phyloP scores from a whole-genome alignment of 768 basidiomycete species.

The Cystofilobasidium bisporidii region DNA sequence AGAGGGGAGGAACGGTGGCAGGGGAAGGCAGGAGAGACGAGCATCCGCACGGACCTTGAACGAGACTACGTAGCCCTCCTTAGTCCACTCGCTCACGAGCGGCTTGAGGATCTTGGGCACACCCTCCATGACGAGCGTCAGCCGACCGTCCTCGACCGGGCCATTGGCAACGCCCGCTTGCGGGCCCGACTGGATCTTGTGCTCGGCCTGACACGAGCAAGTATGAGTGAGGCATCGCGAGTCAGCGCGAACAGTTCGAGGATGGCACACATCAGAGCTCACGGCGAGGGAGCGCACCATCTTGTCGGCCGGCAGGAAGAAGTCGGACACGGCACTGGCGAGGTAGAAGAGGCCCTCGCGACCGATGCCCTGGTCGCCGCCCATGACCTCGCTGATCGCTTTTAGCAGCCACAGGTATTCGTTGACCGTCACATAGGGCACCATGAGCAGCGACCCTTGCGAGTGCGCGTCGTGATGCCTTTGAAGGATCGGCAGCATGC shows the following conservation, averaged over 20 bases:
- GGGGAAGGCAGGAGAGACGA: no score
- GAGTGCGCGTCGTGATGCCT: conserved; percentile 71
- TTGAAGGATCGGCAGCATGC: conserved; percentile 61
- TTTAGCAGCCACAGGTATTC: conserved; percentile 90
- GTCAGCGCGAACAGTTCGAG: no score
- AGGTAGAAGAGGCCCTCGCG: conserved; percentile 83
- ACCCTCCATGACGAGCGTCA: conserved; percentile 96
- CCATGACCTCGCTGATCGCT: conserved; percentile 67
- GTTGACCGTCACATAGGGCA: conserved; percentile 88
- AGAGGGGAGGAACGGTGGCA: no score
- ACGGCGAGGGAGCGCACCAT: conserved; percentile 54
- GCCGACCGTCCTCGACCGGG: conserved; percentile 28
- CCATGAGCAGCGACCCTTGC: conserved; percentile 63
- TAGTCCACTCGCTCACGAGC: conserved; percentile 87
- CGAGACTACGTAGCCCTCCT: conserved; percentile 81
- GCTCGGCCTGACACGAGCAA: conserved; percentile 58
- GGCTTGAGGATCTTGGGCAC: conserved; percentile 93
- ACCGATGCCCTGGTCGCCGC: conserved; percentile 45
- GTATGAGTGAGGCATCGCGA: conserved; percentile 1
- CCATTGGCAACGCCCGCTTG: conserved; percentile 47
- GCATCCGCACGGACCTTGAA: conserved; percentile 91
- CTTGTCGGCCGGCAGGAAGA: conserved; percentile 83
- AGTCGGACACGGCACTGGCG: conserved; percentile 95
- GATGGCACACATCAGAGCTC: not conserved
- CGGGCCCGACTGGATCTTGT: conserved; percentile 96